These are phyloP conservation scores for Acer yangbiense DNA, from an alignment of 345 rosid species.

Conservation along the genomic window DNA sequence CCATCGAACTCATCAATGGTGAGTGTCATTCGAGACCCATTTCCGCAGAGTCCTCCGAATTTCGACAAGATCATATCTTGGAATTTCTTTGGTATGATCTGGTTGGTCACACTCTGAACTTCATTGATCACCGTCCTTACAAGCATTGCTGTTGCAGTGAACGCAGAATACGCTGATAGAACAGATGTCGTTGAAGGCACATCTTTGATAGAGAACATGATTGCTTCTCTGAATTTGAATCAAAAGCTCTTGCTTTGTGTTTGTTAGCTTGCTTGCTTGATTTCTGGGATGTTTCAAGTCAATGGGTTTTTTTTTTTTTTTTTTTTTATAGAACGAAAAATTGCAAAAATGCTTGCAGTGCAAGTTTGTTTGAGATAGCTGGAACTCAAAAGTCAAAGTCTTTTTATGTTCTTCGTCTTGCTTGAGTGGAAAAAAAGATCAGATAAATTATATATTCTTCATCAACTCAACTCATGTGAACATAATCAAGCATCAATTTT, in stretches of 20 bases:
- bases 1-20: constrained; percentile 5
- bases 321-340: neutral
- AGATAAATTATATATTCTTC: neutral
- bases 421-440: neutral
- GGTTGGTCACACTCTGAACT: constrained; percentile 8
- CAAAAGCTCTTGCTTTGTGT: no score
- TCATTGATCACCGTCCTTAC: constrained; percentile 14
- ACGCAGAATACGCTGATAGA: constrained; percentile 16
- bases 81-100: constrained; percentile 14
- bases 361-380: neutral
- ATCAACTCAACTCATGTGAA: no score
- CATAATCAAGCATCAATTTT: no score
- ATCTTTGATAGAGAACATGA: constrained; percentile 22
- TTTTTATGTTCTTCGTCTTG: neutral
- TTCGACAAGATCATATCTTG: constrained; percentile 1
- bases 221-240: neutral
- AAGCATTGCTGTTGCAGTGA: constrained; percentile 26
- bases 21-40: constrained; percentile 7
- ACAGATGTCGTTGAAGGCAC: constrained; percentile 26
- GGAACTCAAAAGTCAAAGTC: neutral
- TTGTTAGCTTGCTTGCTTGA: neutral
- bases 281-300: neutral
- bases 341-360: neutral
- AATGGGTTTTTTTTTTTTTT: neutral
- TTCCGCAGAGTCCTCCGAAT: constrained; percentile 5